phyloP scores from a whole-genome alignment of 108 stramenopile species.

The Skeletonema potamos region DNA sequence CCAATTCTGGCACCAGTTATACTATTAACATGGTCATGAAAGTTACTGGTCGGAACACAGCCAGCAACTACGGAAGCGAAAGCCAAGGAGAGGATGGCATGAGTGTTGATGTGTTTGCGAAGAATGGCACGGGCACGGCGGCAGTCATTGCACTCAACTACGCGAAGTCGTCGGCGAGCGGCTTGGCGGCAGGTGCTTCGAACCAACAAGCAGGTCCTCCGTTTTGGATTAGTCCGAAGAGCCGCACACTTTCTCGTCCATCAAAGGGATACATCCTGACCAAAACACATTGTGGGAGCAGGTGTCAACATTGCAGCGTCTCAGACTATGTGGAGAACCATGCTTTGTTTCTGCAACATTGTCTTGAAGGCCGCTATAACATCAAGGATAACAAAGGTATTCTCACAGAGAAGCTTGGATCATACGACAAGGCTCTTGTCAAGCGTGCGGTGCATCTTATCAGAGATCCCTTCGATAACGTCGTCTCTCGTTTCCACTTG shows the following conservation, averaged over 20 bases:
- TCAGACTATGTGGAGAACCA: slow-evolving; percentile 49
- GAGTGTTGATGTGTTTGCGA: slow-evolving; percentile 10
- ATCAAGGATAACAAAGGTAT: slow-evolving; percentile 8
- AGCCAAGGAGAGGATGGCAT: slow-evolving; percentile 14
- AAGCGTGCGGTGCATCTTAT: slow-evolving; percentile 59
- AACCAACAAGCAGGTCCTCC: no score
- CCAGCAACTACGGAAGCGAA: slow-evolving; percentile 70
- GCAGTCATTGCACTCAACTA: no score
- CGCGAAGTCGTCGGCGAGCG: no score
- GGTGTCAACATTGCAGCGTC: slow-evolving; percentile 47
- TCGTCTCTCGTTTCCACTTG: slow-evolving; percentile 63
- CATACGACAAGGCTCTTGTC: slow-evolving; percentile 38
- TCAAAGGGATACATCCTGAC: slow-evolving; percentile 55
- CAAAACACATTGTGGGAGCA: slow-evolving; percentile 75
- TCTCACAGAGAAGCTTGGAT: slow-evolving; percentile 4
- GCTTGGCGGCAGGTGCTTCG: no score
- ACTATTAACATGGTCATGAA: slow-evolving; percentile 57
- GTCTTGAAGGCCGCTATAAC: slow-evolving; percentile 32
- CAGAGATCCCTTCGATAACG: slow-evolving; percentile 64
- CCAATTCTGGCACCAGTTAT: slow-evolving; percentile 79
- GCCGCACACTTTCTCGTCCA: neutral
- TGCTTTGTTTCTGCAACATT: slow-evolving; percentile 38
- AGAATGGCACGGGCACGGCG: neutral
- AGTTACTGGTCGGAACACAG: slow-evolving; percentile 54
- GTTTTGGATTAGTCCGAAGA: slow-evolving; percentile 17